Conservation (phyloP, 1,284 basidiomycete species). For the Apiotrichum domesticum region DNA sequence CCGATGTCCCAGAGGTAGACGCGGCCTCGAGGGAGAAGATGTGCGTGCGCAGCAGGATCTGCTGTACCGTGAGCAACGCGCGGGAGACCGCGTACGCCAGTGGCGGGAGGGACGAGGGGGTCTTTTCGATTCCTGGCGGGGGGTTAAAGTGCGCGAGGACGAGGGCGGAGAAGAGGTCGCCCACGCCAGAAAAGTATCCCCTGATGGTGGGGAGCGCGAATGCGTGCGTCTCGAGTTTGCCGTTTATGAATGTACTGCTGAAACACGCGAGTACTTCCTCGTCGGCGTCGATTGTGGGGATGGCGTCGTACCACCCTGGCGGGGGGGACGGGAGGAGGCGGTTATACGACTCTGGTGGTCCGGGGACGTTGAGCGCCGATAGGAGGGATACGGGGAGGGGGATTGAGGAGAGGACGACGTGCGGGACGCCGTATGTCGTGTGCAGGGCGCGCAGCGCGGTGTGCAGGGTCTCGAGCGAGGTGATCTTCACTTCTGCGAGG, state of each 20-base stretch:
- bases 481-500: constrained; percentile 65
- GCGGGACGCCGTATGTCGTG: constrained; percentile 63
- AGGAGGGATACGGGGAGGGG: constrained; percentile 42
- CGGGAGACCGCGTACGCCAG: constrained; percentile 59
- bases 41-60: constrained; percentile 70
- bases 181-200: constrained; percentile 93
- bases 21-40: constrained; percentile 41
- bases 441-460: constrained; percentile 70
- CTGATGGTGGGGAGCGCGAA: constrained; percentile 71
- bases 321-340: constrained; percentile 23
- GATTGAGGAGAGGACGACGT: constrained; percentile 90
- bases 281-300: constrained; percentile 18
- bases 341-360: constrained; percentile 37
- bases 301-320: constrained; percentile 36
- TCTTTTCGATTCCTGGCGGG: background rate
- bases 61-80: constrained; percentile 77
- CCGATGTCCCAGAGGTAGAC: constrained; percentile 11
- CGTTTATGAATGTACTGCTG: constrained; percentile 39
- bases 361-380: constrained; percentile 29
- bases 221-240: constrained; percentile 54
- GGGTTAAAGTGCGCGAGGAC: constrained; percentile 71
- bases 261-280: constrained; percentile 67
- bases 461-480: constrained; percentile 60
- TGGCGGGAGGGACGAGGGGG: constrained; percentile 26
- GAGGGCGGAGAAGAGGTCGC: constrained; percentile 93